phyloP scores from a whole-genome alignment of 2,329 filamentous ascomycete species.

The Sporothrix mexicana region DNA sequence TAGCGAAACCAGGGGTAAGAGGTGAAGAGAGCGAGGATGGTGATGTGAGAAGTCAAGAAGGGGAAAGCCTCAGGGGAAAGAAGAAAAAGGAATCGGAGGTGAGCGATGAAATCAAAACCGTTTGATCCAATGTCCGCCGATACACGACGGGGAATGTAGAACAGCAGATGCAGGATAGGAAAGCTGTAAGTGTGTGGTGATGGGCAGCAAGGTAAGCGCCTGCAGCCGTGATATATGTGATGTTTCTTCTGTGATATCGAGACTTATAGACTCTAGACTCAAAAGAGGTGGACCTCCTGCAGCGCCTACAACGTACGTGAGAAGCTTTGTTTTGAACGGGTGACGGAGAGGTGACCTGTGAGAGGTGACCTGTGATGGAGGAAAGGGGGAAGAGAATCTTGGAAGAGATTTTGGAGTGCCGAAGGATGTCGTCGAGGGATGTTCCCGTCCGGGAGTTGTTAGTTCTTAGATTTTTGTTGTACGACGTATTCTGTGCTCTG shows the following conservation, averaged over 20 bases:
- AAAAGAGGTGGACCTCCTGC: not conserved
- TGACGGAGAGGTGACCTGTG: conserved; percentile 15
- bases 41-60: not conserved
- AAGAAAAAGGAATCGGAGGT: conserved; percentile 1
- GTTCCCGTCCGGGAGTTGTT: not conserved
- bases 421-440: conserved; percentile 12
- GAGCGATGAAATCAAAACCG: too few relatives aligned
- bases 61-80: conserved; percentile 23
- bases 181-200: not conserved
- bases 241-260: not conserved
- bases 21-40: not conserved
- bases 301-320: not conserved
- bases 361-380: conserved; percentile 21
- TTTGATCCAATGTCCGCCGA: conserved; percentile 23
- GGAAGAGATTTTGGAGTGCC: not conserved
- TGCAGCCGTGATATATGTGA: conserved; percentile 31
- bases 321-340: conserved; percentile 12
- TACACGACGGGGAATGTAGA: not conserved
- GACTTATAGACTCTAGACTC: not conserved
- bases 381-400: not conserved
- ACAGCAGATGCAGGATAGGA: not conserved
- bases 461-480: not conserved
- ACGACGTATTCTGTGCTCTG: too few relatives aligned
- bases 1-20: conserved; percentile 20
- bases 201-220: conserved; percentile 28